A percentile compares a stretch with the other conserved stretches of the same genome.
These are phyloP conservation scores for Serendipita sp. DNA, from an alignment of 1,284 basidiomycete genomes.

Conservation along the genomic window DNA sequence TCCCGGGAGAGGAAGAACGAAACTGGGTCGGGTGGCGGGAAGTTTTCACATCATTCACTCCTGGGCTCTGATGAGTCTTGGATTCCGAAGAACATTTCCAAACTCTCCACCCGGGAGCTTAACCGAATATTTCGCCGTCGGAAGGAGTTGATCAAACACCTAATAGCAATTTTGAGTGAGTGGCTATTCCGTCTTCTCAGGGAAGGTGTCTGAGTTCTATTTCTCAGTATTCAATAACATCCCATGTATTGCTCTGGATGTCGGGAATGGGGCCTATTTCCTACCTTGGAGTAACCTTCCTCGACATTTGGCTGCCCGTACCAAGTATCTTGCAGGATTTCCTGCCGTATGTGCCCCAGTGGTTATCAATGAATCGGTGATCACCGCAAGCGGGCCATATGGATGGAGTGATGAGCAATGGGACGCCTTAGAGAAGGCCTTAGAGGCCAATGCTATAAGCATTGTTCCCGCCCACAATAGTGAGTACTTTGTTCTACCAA, in stretches of 20 bases:
- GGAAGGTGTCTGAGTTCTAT: background rate
- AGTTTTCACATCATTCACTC: too few relatives aligned
- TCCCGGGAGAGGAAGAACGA: too few relatives aligned
- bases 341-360: background rate
- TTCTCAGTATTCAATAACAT: background rate
- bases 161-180: conserved; percentile 5
- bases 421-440: background rate
- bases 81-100: too few relatives aligned
- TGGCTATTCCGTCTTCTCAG: background rate
- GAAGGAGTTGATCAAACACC: background rate
- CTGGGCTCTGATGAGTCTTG: too few relatives aligned
- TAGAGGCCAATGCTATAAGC: background rate
- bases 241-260: background rate
- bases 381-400: background rate
- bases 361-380: background rate
- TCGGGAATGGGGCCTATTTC: background rate
- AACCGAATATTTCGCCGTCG: background rate
- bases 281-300: background rate
- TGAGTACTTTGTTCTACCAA: background rate
- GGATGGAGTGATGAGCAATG: background rate
- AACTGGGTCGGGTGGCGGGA: too few relatives aligned
- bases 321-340: background rate
- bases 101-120: background rate
- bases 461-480: background rate
- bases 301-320: background rate